These are phyloP conservation scores for Russula abietina DNA, from an alignment of 768 basidiomycete species.

Conservation along the genomic window DNA sequence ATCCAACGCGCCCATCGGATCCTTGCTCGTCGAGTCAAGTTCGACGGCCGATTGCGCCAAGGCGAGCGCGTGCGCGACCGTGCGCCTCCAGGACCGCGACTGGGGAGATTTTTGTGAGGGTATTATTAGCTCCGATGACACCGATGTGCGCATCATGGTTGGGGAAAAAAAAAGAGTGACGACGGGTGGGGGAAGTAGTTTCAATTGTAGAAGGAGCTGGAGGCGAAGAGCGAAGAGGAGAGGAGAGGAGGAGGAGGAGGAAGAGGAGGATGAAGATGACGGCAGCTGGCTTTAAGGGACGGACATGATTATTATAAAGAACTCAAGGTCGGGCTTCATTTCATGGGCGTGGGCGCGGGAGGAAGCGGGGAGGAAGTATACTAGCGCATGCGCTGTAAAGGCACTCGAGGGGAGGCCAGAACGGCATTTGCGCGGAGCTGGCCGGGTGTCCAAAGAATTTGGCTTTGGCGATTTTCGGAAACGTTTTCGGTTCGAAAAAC, in stretches of 20 bases:
- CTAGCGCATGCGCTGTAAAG: neutral
- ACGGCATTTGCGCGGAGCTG: neutral
- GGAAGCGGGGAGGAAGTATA: no score
- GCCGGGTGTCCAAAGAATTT: no score
- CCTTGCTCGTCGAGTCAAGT: constrained; percentile 4
- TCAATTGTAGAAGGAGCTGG: neutral
- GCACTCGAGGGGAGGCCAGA: neutral
- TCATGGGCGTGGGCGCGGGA: no score
- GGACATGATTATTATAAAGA: neutral
- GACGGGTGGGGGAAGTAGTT: neutral
- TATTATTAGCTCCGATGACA: neutral
- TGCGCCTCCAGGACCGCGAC: constrained; percentile 17
- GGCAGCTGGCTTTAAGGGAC: neutral
- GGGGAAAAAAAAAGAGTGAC: neutral
- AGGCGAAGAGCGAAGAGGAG: neutral
- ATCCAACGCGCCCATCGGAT: constrained; percentile 5
- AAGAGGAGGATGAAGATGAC: neutral
- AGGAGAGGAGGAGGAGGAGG: neutral
- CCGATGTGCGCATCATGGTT: neutral
- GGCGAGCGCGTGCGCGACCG: constrained; percentile 5
- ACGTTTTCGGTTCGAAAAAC: no score
- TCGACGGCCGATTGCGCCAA: constrained; percentile 15
- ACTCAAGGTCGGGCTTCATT: neutral
- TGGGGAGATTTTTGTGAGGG: neutral
- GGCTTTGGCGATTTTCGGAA: no score